These are phyloP conservation scores for Leishmania tropica DNA, from an alignment of 208 protist genomes.

Conservation along the genomic window DNA sequence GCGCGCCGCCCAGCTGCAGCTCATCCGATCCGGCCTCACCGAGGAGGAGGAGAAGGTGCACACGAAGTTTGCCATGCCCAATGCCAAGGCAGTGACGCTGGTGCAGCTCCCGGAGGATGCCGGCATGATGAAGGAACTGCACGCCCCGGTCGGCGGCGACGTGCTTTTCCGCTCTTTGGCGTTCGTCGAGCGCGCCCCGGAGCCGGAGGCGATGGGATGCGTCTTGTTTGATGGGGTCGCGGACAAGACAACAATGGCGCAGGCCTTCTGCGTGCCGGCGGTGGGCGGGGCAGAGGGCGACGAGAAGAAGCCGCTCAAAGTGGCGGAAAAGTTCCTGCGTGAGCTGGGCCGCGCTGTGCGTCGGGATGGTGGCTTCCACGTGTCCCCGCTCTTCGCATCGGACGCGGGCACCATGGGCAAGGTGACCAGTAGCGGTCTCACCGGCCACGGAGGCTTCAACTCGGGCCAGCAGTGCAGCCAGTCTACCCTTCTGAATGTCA, in stretches of 20 bases:
- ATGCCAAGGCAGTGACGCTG: constrained; percentile 81
- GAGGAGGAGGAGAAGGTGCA: constrained; percentile 41
- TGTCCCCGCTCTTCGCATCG: constrained; percentile 78
- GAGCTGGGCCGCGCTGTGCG: constrained; percentile 79
- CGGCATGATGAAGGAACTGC: constrained; percentile 56
- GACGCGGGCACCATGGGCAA: constrained; percentile 80
- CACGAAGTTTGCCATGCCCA: constrained; percentile 77
- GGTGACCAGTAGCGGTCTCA: constrained; percentile 73
- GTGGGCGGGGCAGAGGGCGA: constrained; percentile 15
- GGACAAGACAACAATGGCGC: constrained; percentile 67
- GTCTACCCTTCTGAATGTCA: constrained; percentile 68
- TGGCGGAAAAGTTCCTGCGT: constrained; percentile 69
- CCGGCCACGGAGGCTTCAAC: constrained; percentile 73
- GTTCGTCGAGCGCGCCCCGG: constrained; percentile 63
- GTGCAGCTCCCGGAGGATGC: constrained; percentile 78
- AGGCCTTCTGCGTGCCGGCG: constrained; percentile 79
- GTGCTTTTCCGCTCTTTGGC: constrained; percentile 72
- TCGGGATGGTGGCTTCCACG: constrained; percentile 83
- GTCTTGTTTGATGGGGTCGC: constrained; percentile 65
- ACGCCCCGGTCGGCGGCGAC: constrained; percentile 51
- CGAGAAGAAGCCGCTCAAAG: constrained; percentile 46
- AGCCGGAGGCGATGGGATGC: constrained; percentile 75
- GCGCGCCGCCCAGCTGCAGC: constrained; percentile 75
- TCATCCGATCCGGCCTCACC: constrained; percentile 42
- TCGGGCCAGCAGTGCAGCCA: constrained; percentile 80